Percentiles rank a stretch among this genome's conserved stretches.
phyloP scores from a whole-genome alignment of 2,329 filamentous ascomycete genomes.

The Neocatenulostroma microsporum region DNA sequence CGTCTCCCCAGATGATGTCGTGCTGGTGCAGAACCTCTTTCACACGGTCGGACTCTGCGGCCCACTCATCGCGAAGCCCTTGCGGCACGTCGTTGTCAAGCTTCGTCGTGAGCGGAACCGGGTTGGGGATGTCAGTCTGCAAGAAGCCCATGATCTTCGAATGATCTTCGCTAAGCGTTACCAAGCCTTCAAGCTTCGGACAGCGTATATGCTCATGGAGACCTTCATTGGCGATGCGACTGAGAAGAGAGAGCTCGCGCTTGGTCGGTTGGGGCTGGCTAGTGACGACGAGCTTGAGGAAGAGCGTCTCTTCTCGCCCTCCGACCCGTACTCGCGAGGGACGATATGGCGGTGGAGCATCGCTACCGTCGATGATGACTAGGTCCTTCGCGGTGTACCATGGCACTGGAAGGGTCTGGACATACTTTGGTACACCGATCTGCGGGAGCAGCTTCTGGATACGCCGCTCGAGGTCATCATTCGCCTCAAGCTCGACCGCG shows the following conservation, averaged over 20 bases:
- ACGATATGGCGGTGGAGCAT: slow-evolving; percentile 22
- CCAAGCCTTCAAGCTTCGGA: slow-evolving; percentile 25
- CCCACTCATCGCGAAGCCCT: slow-evolving; percentile 26
- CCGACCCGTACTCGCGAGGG: slow-evolving; percentile 16
- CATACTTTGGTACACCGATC: slow-evolving; percentile 29
- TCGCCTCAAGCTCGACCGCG: slow-evolving; percentile 20
- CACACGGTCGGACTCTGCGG: slow-evolving; percentile 22
- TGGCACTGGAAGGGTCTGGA: slow-evolving; percentile 23
- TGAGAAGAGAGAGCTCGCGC: slow-evolving; percentile 27
- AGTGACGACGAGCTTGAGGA: slow-evolving; percentile 29
- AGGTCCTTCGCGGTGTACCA: slow-evolving; percentile 19
- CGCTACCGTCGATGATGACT: slow-evolving; percentile 17
- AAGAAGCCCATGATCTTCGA: slow-evolving; percentile 28
- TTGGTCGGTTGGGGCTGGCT: slow-evolving; percentile 26
- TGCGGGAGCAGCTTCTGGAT: slow-evolving; percentile 21
- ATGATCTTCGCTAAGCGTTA: slow-evolving; percentile 15
- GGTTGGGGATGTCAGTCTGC: slow-evolving; percentile 25
- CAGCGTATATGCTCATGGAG: slow-evolving; percentile 25
- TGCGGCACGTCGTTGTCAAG: slow-evolving; percentile 25
- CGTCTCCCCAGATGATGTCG: slow-evolving; percentile 33
- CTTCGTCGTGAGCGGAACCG: slow-evolving; percentile 26
- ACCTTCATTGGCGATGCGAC: slow-evolving; percentile 20
- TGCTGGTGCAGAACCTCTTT: slow-evolving; percentile 26
- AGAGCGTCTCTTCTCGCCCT: slow-evolving; percentile 16
- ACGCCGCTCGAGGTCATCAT: slow-evolving; percentile 14